These are phyloP conservation scores for Lactarius psammicola DNA, from an alignment of 768 basidiomycete species.

Conservation along the genomic window DNA sequence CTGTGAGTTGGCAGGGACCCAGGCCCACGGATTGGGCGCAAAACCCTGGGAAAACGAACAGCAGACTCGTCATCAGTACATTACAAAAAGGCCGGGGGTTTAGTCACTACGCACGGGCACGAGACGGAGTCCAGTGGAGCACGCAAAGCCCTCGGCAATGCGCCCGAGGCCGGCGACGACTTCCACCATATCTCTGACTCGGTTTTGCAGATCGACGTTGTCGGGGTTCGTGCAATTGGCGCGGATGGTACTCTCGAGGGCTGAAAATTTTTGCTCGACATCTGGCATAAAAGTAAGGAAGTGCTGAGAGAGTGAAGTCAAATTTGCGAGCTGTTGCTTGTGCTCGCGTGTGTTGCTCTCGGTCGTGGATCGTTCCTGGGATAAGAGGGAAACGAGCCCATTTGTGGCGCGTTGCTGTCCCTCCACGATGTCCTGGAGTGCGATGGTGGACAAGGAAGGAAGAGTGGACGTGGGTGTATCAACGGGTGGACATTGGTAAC, in stretches of 20 bases:
- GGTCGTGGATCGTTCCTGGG: constrained; percentile 6
- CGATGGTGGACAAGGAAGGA: constrained; percentile 11
- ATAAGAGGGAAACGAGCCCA: constrained; percentile 19
- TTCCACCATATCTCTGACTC: constrained; percentile 17
- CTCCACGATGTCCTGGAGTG: constrained; percentile 21
- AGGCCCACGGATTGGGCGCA: constrained; percentile 15
- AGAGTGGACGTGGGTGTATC: not conserved
- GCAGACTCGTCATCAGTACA: not conserved
- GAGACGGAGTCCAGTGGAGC: constrained; percentile 23
- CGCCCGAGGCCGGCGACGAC: constrained; percentile 15
- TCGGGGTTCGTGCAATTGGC: not conserved
- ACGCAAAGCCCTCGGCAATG: constrained; percentile 20
- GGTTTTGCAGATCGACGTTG: constrained; percentile 9
- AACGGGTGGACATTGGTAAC: not conserved
- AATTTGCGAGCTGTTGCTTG: constrained; percentile 15
- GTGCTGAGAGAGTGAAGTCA: constrained; percentile 17
- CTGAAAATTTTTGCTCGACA: constrained; percentile 15
- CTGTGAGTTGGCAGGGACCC: constrained; percentile 2
- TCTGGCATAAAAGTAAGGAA: constrained; percentile 22
- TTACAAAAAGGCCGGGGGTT: not conserved
- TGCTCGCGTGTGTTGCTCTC: constrained; percentile 18
- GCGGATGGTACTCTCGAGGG: constrained; percentile 6
- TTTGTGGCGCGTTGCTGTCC: constrained; percentile 18
- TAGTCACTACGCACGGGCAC: constrained; percentile 9
- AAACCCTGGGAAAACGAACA: not conserved